Percentiles rank a stretch among this genome's conserved stretches.
These are phyloP conservation scores for Dendrostoma leiphaemia DNA, from an alignment of 2,329 filamentous ascomycete genomes.

Conservation along the genomic window DNA sequence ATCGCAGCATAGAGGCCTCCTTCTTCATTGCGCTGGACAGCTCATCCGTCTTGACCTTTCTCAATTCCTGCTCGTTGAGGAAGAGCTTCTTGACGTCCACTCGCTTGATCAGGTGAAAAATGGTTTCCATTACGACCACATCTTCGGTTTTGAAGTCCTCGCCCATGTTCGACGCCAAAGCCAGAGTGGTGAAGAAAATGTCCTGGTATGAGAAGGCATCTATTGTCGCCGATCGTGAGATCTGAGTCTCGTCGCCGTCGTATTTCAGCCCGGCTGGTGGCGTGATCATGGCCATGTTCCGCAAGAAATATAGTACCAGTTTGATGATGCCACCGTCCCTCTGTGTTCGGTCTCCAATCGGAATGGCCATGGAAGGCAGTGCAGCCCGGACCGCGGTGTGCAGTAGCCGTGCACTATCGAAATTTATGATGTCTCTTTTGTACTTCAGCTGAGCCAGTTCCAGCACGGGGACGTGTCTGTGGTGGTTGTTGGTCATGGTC, in stretches of 20 bases:
- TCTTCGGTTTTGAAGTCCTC: slow-evolving; percentile 92
- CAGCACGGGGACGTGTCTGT: slow-evolving; percentile 85
- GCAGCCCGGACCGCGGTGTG: slow-evolving; percentile 78
- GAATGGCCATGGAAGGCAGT: slow-evolving; percentile 79
- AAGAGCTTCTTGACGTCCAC: slow-evolving; percentile 83
- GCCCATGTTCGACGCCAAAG: slow-evolving; percentile 86
- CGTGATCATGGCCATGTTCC: slow-evolving; percentile 84
- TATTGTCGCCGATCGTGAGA: slow-evolving; percentile 83
- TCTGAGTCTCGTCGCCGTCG: slow-evolving; percentile 85
- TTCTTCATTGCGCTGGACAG: slow-evolving; percentile 73
- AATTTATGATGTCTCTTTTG: slow-evolving; percentile 85
- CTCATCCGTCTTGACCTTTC: slow-evolving; percentile 68
- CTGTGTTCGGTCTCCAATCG: slow-evolving; percentile 70
- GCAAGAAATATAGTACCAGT: slow-evolving; percentile 81
- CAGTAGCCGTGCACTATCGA: slow-evolving; percentile 73
- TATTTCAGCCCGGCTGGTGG: slow-evolving; percentile 70
- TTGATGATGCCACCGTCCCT: slow-evolving; percentile 92
- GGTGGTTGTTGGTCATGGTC: slow-evolving; percentile 88
- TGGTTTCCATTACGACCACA: slow-evolving; percentile 81
- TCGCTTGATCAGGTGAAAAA: slow-evolving; percentile 91
- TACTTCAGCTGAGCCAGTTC: slow-evolving; percentile 86
- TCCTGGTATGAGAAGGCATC: slow-evolving; percentile 89
- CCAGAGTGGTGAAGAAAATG: slow-evolving; percentile 80
- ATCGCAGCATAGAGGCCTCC: slow-evolving; percentile 78
- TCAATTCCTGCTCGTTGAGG: slow-evolving; percentile 72